These are phyloP conservation scores for Picea sitchensis DNA, from an alignment of 75 land plant genomes.

Conservation along the genomic window DNA sequence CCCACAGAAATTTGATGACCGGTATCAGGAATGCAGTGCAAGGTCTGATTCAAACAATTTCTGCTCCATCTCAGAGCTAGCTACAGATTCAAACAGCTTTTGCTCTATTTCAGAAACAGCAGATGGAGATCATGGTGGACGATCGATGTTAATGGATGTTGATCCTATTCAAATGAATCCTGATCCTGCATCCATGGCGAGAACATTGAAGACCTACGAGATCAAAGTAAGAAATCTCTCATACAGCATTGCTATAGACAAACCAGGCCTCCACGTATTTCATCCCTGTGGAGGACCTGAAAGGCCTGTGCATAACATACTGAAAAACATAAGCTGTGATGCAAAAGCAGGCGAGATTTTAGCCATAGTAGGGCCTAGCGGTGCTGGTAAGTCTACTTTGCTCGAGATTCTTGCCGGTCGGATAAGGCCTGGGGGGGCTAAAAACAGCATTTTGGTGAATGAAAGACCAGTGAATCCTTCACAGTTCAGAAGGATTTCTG, in stretches of 20 bases:
- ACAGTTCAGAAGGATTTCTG: conserved; percentile 63
- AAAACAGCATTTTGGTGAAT: conserved; percentile 52
- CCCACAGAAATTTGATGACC: not conserved
- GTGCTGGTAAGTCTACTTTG: conserved; percentile 91
- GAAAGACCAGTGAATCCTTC: conserved; percentile 26
- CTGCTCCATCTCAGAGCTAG: conserved; percentile 1
- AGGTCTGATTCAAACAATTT: conserved; percentile 1
- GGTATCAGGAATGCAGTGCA: not conserved
- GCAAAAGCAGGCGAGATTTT: conserved; percentile 61
- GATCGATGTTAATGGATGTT: not conserved
- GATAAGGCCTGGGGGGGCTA: conserved; percentile 11
- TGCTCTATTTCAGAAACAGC: conserved; percentile 2
- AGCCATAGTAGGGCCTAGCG: conserved; percentile 91
- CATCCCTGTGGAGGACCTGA: conserved; percentile 8
- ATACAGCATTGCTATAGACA: conserved; percentile 2
- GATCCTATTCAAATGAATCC: not conserved
- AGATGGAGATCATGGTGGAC: not conserved
- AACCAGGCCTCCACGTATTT: not conserved
- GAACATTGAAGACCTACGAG: conserved; percentile 1
- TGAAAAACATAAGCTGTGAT: conserved; percentile 35
- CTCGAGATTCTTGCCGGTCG: conserved; percentile 74
- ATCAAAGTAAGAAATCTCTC: conserved; percentile 13
- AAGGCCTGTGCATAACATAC: conserved; percentile 34
- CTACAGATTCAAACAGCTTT: conserved; percentile 2
- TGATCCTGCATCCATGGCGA: not conserved